Base-by-base conservation (phyloP, 768 basidiomycete species). In the Tremella yokohamensis region DNA sequence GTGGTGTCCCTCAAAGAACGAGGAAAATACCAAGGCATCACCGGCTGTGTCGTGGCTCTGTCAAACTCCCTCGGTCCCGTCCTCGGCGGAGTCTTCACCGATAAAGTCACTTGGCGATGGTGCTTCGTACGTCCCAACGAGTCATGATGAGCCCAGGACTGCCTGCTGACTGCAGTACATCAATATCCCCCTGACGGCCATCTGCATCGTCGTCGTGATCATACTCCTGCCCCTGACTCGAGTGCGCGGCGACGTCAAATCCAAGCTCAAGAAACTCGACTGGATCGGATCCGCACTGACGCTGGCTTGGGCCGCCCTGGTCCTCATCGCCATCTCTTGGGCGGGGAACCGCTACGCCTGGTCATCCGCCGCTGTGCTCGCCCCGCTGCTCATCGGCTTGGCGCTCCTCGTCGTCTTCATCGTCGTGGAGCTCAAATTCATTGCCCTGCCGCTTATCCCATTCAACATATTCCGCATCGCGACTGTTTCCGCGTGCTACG, bases 271-370 rank as follows among this genome's bases (percentile, higher is more conserved):
- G 18, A 82, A 81, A 1, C 76, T 88, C 8, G 87, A 88, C 64
- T 88, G 85, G 62, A 51, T 83, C 20, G 87, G 87, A 0, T 79
- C 82, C 0, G 53, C 78, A 0, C 74, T 88, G 24, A 85, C 84
- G 0, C 80, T 88, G 12, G 76, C 78, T 1, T 85, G 82, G 20
- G 85, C 84, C 49, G 80, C 83, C 1, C 78, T 87, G 1, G 75
- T 89, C 19, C 81, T 89, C 50, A 76, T 88, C 7, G 86, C 86
- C 0, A 79, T 89, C 15, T 86, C 87, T 26, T 88, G 87, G 86
- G 87, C 86, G 24, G 87, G 88, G 0, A 82, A 84, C 0, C 84
- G 84, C 1, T 87, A 87, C 64, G 81, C 86, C 0, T 89, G 87
- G 88, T 77, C 71, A 7, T 87, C 86, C 0, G 82, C 85, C 0